Conservation (phyloP, 495 filamentous ascomycete genomes). For the Delitschia confertaspora region DNA sequence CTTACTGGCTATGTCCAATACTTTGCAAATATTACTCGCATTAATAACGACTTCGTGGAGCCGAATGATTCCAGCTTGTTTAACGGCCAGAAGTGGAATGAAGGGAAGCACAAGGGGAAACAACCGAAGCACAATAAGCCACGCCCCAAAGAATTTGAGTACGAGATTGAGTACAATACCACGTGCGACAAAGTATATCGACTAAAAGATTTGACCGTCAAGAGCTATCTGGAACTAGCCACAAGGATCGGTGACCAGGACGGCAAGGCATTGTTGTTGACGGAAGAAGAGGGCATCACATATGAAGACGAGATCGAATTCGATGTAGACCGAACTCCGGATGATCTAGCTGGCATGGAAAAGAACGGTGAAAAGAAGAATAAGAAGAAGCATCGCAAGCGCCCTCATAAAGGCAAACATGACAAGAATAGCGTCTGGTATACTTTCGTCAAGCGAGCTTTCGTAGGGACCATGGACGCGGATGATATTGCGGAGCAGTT, state of each 20-base stretch:
- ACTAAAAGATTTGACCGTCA: constrained; percentile 77
- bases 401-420: constrained; percentile 39
- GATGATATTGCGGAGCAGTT: constrained; percentile 44
- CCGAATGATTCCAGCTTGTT: neutral
- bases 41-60: constrained; percentile 57
- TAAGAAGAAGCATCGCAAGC: constrained; percentile 37
- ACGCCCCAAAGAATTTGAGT: constrained; percentile 57
- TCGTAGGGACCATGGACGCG: constrained; percentile 60
- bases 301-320: constrained; percentile 26
- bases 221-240: constrained; percentile 69
- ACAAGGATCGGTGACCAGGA: constrained; percentile 53
- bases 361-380: constrained; percentile 40
- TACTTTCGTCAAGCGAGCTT: constrained; percentile 68
- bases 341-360: constrained; percentile 17
- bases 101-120: constrained; percentile 41
- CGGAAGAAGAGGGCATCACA: constrained; percentile 8
- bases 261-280: constrained; percentile 27
- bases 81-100: constrained; percentile 38
- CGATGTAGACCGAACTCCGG: too few relatives aligned
- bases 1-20: constrained; percentile 78
- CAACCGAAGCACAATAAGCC: constrained; percentile 38
- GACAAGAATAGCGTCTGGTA: constrained; percentile 55
- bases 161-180: constrained; percentile 80
- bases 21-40: constrained; percentile 80
- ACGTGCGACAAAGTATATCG: constrained; percentile 63